These are phyloP conservation scores for Fusarium sterilihyphosum DNA, from an alignment of 2,329 filamentous ascomycete genomes.

Conservation along the genomic window DNA sequence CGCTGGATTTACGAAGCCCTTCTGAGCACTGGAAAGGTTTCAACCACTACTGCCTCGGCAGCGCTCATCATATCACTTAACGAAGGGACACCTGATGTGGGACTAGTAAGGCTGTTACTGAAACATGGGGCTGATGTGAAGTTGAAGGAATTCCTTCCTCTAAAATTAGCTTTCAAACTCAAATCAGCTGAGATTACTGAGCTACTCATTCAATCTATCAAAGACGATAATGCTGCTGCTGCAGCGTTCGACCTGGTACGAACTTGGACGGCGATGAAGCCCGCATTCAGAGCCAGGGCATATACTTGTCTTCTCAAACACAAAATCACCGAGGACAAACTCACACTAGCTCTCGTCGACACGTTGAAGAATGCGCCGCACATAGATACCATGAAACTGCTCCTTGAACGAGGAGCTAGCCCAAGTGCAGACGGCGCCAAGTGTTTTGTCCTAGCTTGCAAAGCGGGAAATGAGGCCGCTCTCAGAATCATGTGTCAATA, in stretches of 20 bases:
- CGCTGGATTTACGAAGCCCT: neutral
- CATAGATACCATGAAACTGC: neutral
- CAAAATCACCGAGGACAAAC: neutral
- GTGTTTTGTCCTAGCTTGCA: neutral
- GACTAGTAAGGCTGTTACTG: neutral
- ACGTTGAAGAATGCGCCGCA: neutral
- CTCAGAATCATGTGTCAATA: neutral
- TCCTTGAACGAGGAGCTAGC: neutral
- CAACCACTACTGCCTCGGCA: neutral
- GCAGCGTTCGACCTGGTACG: neutral
- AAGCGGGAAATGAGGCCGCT: neutral
- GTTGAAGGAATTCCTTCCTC: neutral
- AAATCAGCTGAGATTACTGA: neutral
- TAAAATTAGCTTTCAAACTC: neutral
- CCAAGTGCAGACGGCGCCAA: neutral
- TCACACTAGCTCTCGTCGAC: neutral
- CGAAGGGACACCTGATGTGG: neutral
- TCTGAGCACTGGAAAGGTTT: neutral
- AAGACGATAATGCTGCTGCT: neutral
- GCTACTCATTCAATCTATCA: neutral
- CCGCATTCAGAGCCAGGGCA: neutral
- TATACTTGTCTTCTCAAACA: neutral
- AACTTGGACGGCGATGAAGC: neutral
- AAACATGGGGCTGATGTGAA: neutral
- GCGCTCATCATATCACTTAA: neutral